Base-by-base conservation (phyloP, 768 basidiomycete species). In the Serendipita sp. region DNA sequence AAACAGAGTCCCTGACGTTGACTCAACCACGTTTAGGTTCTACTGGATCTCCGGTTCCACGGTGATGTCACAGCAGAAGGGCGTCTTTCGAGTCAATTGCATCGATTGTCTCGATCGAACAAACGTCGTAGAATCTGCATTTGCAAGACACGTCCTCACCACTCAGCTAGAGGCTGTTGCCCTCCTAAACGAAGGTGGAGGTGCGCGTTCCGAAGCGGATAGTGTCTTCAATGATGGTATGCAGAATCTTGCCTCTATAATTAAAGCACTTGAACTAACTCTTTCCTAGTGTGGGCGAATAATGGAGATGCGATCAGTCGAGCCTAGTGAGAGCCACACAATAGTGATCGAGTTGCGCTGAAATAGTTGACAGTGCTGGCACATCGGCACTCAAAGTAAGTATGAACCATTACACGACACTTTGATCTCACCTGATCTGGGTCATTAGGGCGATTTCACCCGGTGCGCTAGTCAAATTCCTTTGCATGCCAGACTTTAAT, bases 81-180 rank as follows among this genome's bases (percentile, higher is more conserved):
- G 91, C 0, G 83, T 87, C 2, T 96, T 89, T 74, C 83, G 94
- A 2, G 82, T 92, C 28, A 97, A 95, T 70, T 98, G 95, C 72
- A 94, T 97, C 51, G 95, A 98, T 71, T 95, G 93, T 70, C 76
- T 97, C 46, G 95, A 98, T 71, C 78, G 95, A 63, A 97, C 95
- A 13, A 96, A 95, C 71, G 94, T 96, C 28, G 90, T 96, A 7
- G 86, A 92, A 86, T 95, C 92, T 24, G 95, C 95, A 0, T 89
- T 99, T 70, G 88, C 92, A 2, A 81, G 95, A 66, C 81, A 88
- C 73, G 81, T 92, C 16, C 77, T 99, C 58, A 82, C 84, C 65
- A 82, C 80, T 64, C 86, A 92, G 71, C 76, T 91, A 8, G 81
- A 86, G 30, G 86, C 84, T 3, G 78, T 90, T 2, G 90, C 88